phyloP scores from a whole-genome alignment of 768 basidiomycete species.

The Gautieria morchelliformis region DNA sequence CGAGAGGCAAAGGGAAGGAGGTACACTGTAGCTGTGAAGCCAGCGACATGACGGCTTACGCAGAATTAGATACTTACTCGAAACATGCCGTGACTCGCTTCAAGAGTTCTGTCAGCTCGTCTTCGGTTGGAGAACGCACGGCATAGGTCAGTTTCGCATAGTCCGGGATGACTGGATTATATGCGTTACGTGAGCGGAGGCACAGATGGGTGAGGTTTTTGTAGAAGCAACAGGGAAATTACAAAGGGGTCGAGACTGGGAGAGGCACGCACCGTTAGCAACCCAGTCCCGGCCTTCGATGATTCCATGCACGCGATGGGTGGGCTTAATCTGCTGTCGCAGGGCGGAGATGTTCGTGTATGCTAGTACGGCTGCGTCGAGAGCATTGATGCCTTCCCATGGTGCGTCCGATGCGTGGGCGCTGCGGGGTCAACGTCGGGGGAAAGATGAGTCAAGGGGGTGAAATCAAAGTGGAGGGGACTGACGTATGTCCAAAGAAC shows the following conservation, averaged over 20 bases:
- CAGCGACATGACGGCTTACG: too few relatives aligned
- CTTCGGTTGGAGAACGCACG: constrained; percentile 60
- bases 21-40: too few relatives aligned
- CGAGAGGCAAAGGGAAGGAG: neutral
- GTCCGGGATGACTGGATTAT: constrained; percentile 64
- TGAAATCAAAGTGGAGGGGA: constrained; percentile 8
- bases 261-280: constrained; percentile 44
- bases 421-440: constrained; percentile 23
- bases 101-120: constrained; percentile 47
- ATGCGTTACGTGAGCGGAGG: neutral
- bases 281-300: constrained; percentile 71
- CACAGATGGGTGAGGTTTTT: neutral
- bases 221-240: neutral
- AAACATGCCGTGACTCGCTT: constrained; percentile 65
- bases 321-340: constrained; percentile 73
- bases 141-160: constrained; percentile 55
- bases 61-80: constrained; percentile 34
- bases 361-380: constrained; percentile 82
- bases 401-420: constrained; percentile 74
- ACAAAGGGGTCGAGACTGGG: neutral
- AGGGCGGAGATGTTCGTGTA: constrained; percentile 74
- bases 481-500: constrained; percentile 66
- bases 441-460: neutral
- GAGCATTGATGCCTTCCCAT: constrained; percentile 77
- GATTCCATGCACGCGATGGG: constrained; percentile 72